These are phyloP conservation scores for Clarkia xantiana DNA, from an alignment of 345 rosid species.

Conservation along the genomic window DNA sequence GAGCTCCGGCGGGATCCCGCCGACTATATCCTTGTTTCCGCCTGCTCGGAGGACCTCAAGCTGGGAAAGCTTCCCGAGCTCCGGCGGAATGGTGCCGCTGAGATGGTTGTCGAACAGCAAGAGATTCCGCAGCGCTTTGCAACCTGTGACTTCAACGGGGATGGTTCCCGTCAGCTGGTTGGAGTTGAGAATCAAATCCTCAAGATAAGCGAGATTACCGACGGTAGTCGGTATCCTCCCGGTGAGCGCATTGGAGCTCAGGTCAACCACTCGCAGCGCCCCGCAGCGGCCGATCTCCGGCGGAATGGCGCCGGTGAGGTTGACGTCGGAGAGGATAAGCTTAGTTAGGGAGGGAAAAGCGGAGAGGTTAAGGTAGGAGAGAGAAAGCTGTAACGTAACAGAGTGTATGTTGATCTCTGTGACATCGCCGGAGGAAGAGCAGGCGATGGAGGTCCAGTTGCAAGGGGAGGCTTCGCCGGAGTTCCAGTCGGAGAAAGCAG, in stretches of 20 bases:
- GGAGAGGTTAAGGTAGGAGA: conserved; percentile 39
- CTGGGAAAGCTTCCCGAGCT: conserved; percentile 45
- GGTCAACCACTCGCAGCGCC: conserved; percentile 32
- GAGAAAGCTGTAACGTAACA: conserved; percentile 36
- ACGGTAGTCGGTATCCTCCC: conserved; percentile 53
- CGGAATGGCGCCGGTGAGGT: conserved; percentile 61
- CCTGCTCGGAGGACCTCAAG: conserved; percentile 73
- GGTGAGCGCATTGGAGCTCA: conserved; percentile 49
- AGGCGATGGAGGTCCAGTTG: conserved; percentile 66
- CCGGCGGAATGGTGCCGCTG: conserved; percentile 49
- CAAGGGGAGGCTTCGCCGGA: conserved; percentile 48
- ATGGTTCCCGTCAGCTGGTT: conserved; percentile 72
- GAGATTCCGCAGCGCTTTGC: conserved; percentile 32
- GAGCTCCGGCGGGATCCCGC: conserved; percentile 58
- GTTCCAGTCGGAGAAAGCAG: conserved; percentile 53
- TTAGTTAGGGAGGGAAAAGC: conserved; percentile 30
- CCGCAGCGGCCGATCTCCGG: conserved; percentile 33
- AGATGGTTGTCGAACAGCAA: conserved; percentile 59
- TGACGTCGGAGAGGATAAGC: conserved; percentile 51
- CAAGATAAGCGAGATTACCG: conserved; percentile 37
- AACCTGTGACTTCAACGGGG: conserved; percentile 45
- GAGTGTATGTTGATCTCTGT: conserved; percentile 51
- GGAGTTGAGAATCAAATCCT: conserved; percentile 51
- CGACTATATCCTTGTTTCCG: conserved; percentile 63
- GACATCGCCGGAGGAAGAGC: conserved; percentile 53